These are phyloP conservation scores for Typha latifolia DNA, from an alignment of 176 grass and related monocot species.

Conservation along the genomic window DNA sequence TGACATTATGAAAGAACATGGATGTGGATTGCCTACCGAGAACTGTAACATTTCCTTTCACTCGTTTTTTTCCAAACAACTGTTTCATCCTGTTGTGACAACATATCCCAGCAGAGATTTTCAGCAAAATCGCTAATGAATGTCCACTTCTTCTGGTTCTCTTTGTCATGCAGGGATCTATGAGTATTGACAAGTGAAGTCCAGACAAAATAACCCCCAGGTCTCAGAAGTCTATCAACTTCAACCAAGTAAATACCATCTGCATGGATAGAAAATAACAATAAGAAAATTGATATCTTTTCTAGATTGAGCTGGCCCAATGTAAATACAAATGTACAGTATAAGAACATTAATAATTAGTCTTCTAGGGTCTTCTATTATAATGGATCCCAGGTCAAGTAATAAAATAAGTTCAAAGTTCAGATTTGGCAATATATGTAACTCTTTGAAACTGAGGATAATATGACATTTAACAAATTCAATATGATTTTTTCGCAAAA, in stretches of 20 bases:
- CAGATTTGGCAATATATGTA: no score
- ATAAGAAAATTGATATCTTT: conserved; percentile 7
- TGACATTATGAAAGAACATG: not conserved
- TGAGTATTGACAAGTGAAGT: conserved; percentile 84
- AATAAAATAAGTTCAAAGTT: no score
- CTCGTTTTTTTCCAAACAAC: conserved; percentile 94
- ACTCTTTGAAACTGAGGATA: no score
- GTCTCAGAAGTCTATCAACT: conserved; percentile 94
- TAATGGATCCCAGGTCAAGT: no score
- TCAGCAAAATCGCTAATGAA: conserved; percentile 50
- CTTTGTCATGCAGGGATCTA: conserved; percentile 77
- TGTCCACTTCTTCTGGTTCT: conserved; percentile 92
- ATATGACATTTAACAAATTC: no score
- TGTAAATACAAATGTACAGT: no score
- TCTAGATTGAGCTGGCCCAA: not conserved
- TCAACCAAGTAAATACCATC: conserved; percentile 91
- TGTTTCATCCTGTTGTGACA: conserved; percentile 98
- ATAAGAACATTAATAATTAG: no score
- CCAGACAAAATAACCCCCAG: conserved; percentile 97
- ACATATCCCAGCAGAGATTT: conserved; percentile 89
- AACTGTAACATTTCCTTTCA: conserved; percentile 66
- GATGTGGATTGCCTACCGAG: conserved; percentile 34
- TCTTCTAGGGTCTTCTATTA: no score
- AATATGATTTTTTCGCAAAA: no score
- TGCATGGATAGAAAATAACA: conserved; percentile 28